Evolutionary conservation across 2,329 filamentous ascomycete genomes (phyloP), one percentile per base, ranked within the genome.

Genomic region (Ophiostoma perfectum): DNA sequence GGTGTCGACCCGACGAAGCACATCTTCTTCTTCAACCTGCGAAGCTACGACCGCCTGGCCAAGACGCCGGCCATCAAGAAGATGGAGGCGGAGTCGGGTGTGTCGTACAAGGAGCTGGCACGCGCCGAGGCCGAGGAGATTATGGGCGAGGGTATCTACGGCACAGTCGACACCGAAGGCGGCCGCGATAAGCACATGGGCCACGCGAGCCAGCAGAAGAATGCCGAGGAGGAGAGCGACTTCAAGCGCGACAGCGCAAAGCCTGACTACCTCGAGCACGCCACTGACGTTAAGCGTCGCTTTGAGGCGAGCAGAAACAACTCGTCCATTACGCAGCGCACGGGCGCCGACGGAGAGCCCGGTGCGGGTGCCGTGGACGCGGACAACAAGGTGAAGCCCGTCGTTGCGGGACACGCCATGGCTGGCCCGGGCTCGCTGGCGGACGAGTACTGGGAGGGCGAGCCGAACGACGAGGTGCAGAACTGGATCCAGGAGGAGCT

Each of bases 401-500:
- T 83, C 63, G 85, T 90, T 1, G 91, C 93, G 0, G 88, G 95
- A 72, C 88, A 92, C 73, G 92, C 93, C 47, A 95, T 98, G 92
- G 84, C 90, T 36, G 85, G 74, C 6, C 60, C 68, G 80, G 88
- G 76, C 77, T 85, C 76, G 80, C 83, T 83, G 78, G 86, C 74
- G 3, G 88, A 91, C 9, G 91, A 96, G 77, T 74, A 80, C 0
- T 97, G 92, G 91, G 89, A 93, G 16, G 90, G 91, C 16, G 81
- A 90, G 3, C 80, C 87, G 0, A 86, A 94, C 73, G 85, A 86
- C 1, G 95, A 98, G 77, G 90, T 93, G 69, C 85, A 90, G 67
- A 92, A 96, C 76, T 96, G 95, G 82, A 89, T 98, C 70, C 94
- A 97, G 76, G 95, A 99, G 77, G 94, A 99, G 78, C 85, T 98